Evolutionary conservation across 176 grass and related monocot genomes (phyloP).

Genomic region (Eragrostis curvula): DNA sequence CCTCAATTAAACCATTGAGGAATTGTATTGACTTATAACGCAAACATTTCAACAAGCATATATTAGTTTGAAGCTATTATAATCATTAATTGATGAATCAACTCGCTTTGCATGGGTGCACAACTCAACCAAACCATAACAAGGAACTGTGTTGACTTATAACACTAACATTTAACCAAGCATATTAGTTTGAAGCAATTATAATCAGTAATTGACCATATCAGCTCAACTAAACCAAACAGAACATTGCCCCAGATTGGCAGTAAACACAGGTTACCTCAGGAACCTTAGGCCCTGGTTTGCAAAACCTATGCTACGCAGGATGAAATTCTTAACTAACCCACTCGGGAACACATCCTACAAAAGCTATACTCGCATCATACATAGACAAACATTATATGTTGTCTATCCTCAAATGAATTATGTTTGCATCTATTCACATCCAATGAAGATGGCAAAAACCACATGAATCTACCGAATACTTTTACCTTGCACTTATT

Average conservation of each 20-base stretch:
- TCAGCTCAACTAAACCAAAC: not conserved
- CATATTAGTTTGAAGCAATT: no score
- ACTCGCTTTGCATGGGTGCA: not conserved
- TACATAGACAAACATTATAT: not conserved
- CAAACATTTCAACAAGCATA: not conserved
- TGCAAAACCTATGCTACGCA: not conserved
- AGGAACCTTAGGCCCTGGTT: not conserved
- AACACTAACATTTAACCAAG: no score
- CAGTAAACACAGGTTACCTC: not conserved
- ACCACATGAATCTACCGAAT: not conserved
- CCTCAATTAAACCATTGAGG: not conserved
- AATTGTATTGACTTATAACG: not conserved
- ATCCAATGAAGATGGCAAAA: slow-evolving; percentile 14
- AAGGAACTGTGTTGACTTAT: no score
- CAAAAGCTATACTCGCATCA: not conserved
- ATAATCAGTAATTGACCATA: no score
- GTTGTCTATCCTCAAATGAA: not conserved
- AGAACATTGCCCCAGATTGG: no score
- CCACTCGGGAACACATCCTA: not conserved
- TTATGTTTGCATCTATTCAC: not conserved
- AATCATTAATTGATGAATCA: not conserved
- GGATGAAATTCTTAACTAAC: not conserved
- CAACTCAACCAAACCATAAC: not conserved
- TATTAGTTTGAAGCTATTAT: not conserved
- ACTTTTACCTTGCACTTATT: not conserved